phyloP scores from a whole-genome alignment of 2,329 filamentous ascomycete species.

The Aaosphaeria pasadenensis region DNA sequence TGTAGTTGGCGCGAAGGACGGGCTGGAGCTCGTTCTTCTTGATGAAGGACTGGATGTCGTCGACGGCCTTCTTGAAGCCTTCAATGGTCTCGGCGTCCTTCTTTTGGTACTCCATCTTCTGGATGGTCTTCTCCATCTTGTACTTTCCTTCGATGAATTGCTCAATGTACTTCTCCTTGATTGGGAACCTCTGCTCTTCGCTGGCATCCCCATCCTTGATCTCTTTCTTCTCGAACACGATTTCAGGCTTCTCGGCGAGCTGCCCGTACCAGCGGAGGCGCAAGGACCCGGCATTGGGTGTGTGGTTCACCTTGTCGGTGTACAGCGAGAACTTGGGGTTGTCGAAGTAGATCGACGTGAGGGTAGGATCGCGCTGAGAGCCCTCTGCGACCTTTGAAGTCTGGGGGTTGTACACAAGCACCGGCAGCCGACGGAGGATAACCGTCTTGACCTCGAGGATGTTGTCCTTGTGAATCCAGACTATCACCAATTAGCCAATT shows the following conservation, averaged over 20 bases:
- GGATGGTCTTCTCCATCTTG: constrained; percentile 83
- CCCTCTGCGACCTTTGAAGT: constrained; percentile 78
- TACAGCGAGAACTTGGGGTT: constrained; percentile 84
- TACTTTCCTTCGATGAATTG: constrained; percentile 84
- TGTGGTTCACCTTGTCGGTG: constrained; percentile 74
- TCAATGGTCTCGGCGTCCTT: constrained; percentile 65
- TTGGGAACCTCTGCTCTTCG: constrained; percentile 73
- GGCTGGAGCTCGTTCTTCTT: constrained; percentile 75
- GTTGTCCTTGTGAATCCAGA: constrained; percentile 96
- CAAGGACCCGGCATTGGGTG: constrained; percentile 74
- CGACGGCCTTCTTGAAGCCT: constrained; percentile 67
- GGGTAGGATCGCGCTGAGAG: constrained; percentile 75
- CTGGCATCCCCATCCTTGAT: constrained; percentile 73
- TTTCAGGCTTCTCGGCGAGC: constrained; percentile 71
- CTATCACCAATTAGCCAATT: constrained; percentile 43
- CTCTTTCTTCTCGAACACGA: constrained; percentile 86
- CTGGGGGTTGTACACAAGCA: constrained; percentile 89
- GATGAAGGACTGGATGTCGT: constrained; percentile 77
- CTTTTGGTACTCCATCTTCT: constrained; percentile 77
- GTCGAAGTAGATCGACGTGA: constrained; percentile 96
- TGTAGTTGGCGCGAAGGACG: constrained; percentile 87
- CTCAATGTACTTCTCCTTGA: constrained; percentile 94
- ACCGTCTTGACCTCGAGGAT: constrained; percentile 95
- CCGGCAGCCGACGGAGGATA: constrained; percentile 84
- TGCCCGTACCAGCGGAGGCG: constrained; percentile 91